Evolutionary conservation across 1,139 yeast genomes (phyloP).

Genomic region (Nakaseomyces nivariensis): DNA sequence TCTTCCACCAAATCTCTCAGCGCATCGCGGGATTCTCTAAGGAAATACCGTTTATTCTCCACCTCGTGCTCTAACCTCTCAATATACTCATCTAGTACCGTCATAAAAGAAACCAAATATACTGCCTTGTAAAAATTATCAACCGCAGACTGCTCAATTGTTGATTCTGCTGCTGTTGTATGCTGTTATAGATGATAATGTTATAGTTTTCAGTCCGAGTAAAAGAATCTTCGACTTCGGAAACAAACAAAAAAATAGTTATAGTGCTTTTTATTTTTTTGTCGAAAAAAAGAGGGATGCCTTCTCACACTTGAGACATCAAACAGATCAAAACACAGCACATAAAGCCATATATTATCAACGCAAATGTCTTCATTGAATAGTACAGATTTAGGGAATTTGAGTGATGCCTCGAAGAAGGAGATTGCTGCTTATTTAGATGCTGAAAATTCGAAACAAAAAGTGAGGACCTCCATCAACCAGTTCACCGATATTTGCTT

Average conservation of each 20-base stretch:
- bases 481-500: constrained; percentile 85
- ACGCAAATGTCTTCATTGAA: constrained; percentile 42
- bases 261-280: no score
- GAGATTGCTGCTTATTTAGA: constrained; percentile 72
- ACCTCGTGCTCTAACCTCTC: constrained; percentile 20
- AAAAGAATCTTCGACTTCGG: no score
- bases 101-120: neutral
- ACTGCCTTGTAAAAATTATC: no score
- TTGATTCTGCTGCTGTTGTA: no score
- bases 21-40: constrained; percentile 19
- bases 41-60: constrained; percentile 20
- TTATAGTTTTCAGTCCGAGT: no score
- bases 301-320: no score
- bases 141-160: no score
- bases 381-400: constrained; percentile 42
- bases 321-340: neutral
- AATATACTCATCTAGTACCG: constrained; percentile 12
- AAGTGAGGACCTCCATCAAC: constrained; percentile 79
- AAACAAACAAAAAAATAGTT: no score
- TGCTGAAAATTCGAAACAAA: constrained; percentile 75
- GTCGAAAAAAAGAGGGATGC: no score
- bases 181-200: no score
- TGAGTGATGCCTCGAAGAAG: constrained; percentile 62
- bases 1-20: constrained; percentile 8
- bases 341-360: neutral